Conservation (phyloP, 2,329 filamentous ascomycete species). For the Trichoderma sp. region DNA sequence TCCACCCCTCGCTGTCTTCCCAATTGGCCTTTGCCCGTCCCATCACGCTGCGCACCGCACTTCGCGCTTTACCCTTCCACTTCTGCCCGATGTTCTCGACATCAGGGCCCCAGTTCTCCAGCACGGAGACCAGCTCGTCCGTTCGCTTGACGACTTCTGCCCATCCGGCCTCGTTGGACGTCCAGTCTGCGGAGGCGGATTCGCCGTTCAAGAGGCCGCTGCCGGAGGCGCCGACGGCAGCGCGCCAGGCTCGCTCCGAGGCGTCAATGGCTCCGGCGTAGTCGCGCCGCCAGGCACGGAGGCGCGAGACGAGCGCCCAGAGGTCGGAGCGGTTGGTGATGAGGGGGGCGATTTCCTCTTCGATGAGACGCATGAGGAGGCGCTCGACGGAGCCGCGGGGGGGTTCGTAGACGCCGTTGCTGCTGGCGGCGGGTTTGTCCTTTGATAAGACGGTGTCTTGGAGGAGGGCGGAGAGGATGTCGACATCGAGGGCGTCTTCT, state of each 20-base stretch:
- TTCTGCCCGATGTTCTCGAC: conserved; percentile 70
- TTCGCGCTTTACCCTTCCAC: conserved; percentile 89
- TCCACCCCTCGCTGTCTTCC: conserved; percentile 75
- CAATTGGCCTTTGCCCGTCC: conserved; percentile 78
- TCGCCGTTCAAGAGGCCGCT: conserved; percentile 47
- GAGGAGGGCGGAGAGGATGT: conserved; percentile 71
- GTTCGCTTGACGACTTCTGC: conserved; percentile 74
- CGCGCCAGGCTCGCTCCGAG: conserved; percentile 87
- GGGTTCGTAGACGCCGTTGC: conserved; percentile 37
- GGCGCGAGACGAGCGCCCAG: conserved; percentile 72
- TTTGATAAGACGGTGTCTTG: conserved; percentile 63
- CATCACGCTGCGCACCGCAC: conserved; percentile 79
- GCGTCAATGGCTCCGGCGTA: conserved; percentile 75
- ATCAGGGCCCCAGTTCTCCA: conserved; percentile 74
- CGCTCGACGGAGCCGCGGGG: conserved; percentile 61
- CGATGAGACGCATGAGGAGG: conserved; percentile 70
- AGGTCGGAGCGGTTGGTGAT: conserved; percentile 78
- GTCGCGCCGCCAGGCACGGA: conserved; percentile 73
- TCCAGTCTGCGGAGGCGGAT: conserved; percentile 38
- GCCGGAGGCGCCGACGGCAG: conserved; percentile 58
- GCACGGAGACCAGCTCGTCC: conserved; percentile 75
- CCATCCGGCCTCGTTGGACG: conserved; percentile 66
- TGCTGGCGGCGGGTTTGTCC: conserved; percentile 33
- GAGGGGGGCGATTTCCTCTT: conserved; percentile 73
- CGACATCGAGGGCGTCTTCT: conserved; percentile 76